A percentile compares a stretch with the other conserved stretches of the same genome.
Evolutionary conservation across 164 flowering plant genomes (phyloP).

Genomic region (grape (Vitis vinifera)): ASM3070453v1 NC_081807.1:18422501-18423000

Average conservation of each 20-base stretch:
- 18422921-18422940: constrained; percentile 58
- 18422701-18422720: constrained; percentile 42
- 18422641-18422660: constrained; percentile 63
- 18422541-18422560: no score
- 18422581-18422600: constrained; percentile 3
- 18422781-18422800: constrained; percentile 37
- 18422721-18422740: constrained; percentile 63
- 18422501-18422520: no score
- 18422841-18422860: constrained; percentile 32
- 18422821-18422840: constrained; percentile 31
- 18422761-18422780: constrained; percentile 28
- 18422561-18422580: no score
- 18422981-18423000: constrained; percentile 23
- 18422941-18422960: constrained; percentile 44
- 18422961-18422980: constrained; percentile 38
- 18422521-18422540: no score
- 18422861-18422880: constrained; percentile 37
- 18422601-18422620: constrained; percentile 19
- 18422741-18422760: constrained; percentile 82
- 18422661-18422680: constrained; percentile 84
- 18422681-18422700: constrained; percentile 77
- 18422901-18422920: constrained; percentile 35
- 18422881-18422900: constrained; percentile 29
- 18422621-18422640: constrained; percentile 32
- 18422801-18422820: constrained; percentile 42